Evolutionary conservation across 2,329 filamentous ascomycete genomes (phyloP).

Genomic region (Exophiala lecanii-corni): DNA sequence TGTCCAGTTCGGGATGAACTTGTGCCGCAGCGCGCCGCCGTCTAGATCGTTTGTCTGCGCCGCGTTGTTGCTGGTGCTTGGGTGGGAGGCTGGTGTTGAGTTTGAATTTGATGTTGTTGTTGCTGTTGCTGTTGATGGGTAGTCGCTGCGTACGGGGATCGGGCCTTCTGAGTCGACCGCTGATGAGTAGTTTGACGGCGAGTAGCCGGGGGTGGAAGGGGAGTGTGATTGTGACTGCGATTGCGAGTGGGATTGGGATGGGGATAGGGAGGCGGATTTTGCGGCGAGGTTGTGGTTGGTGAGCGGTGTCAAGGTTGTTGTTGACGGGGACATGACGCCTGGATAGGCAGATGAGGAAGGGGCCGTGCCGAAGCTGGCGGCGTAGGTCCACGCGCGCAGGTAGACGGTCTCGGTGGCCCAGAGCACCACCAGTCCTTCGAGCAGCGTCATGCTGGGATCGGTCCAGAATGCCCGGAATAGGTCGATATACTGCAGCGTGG

Average conservation of each 20-base stretch:
- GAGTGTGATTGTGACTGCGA: background rate
- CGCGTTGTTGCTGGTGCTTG: background rate
- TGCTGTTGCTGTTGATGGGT: background rate
- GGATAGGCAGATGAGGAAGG: background rate
- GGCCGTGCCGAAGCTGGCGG: constrained; percentile 22
- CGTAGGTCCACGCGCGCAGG: constrained; percentile 53
- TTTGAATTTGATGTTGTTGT: background rate
- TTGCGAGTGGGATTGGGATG: too few relatives aligned
- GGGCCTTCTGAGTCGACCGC: constrained; percentile 1
- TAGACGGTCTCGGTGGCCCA: constrained; percentile 71
- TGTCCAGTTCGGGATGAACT: constrained; percentile 68
- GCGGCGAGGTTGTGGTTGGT: too few relatives aligned
- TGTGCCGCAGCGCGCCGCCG: constrained; percentile 58
- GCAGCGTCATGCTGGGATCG: constrained; percentile 44
- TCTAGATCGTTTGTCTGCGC: constrained; percentile 49
- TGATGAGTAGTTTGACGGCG: background rate
- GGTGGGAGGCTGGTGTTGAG: background rate
- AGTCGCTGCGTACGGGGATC: background rate
- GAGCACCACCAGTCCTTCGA: constrained; percentile 68
- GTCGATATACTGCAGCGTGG: constrained; percentile 54
- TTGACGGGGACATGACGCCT: background rate
- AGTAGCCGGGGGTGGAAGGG: background rate
- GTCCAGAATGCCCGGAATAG: constrained; percentile 55
- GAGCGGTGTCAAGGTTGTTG: background rate
- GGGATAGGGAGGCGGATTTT: too few relatives aligned